A percentile compares a stretch with the other conserved stretches of the same genome.
These are phyloP conservation scores for Przewalskia tangutica DNA, from an alignment of 257 asterid genomes.

Conservation along the genomic window DNA sequence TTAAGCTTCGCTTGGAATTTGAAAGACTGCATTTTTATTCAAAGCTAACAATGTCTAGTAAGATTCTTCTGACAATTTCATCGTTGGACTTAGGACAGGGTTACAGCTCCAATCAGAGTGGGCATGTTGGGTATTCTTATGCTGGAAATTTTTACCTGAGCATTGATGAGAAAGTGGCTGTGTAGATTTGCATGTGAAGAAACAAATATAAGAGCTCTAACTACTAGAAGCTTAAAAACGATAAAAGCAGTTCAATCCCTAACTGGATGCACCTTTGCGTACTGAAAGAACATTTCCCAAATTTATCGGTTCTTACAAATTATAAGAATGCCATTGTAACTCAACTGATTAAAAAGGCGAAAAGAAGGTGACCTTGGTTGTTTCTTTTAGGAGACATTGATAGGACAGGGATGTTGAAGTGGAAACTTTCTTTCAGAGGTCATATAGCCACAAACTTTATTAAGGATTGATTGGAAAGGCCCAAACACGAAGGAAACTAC, in stretches of 20 bases:
- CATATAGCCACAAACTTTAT: background rate
- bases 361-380: background rate
- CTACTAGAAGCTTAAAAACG: background rate
- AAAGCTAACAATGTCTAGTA: background rate
- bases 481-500: background rate
- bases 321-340: background rate
- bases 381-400: background rate
- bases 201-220: background rate
- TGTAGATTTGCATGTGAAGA: background rate
- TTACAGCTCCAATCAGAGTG: background rate
- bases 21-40: background rate
- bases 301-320: background rate
- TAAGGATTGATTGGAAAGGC: background rate
- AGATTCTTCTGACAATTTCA: background rate
- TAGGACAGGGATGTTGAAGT: background rate
- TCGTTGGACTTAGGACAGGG: background rate
- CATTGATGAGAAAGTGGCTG: background rate
- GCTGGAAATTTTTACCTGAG: background rate
- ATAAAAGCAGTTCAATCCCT: background rate
- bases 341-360: background rate
- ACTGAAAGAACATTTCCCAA: background rate
- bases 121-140: background rate
- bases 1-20: background rate
- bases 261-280: background rate
- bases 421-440: background rate